A percentile compares a stretch with the other conserved stretches of the same genome.
These are phyloP conservation scores for Parietaria judaica DNA, from an alignment of 306 rosid genomes.

Conservation along the genomic window DNA sequence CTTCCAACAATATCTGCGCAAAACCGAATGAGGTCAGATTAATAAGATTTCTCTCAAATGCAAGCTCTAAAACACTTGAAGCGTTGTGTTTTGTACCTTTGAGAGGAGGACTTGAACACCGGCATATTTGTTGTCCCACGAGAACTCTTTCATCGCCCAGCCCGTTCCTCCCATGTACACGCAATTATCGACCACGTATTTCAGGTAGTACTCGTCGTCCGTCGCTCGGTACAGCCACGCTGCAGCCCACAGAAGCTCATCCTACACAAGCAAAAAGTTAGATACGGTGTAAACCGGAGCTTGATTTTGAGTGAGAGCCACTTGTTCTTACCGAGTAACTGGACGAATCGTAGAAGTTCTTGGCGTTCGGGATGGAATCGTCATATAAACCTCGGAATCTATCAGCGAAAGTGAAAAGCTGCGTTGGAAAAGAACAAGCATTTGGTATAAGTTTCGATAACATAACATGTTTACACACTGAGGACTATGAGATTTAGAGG, in stretches of 20 bases:
- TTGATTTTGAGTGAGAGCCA: background rate
- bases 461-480: too few species aligned
- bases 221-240: conserved; percentile 76
- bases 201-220: conserved; percentile 58
- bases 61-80: background rate
- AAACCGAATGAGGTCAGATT: background rate
- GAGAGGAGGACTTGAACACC: conserved; percentile 76
- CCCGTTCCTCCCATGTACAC: conserved; percentile 83
- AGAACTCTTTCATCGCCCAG: conserved; percentile 73
- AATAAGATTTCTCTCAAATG: background rate
- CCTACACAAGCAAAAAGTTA: conserved; percentile 29
- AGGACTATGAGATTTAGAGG: background rate
- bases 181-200: conserved; percentile 66
- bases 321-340: conserved; percentile 55
- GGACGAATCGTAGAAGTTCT: conserved; percentile 59
- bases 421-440: conserved; percentile 6
- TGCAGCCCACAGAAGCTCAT: conserved; percentile 88
- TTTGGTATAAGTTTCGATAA: too few species aligned
- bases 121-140: conserved; percentile 93
- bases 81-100: conserved; percentile 31
- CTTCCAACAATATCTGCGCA: conserved; percentile 57
- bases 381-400: conserved; percentile 66
- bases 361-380: conserved; percentile 43
- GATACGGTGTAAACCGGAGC: background rate
- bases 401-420: conserved; percentile 85